Conservation (phyloP, 805 yeast species). For the Saturnispora hagleri region DNA sequence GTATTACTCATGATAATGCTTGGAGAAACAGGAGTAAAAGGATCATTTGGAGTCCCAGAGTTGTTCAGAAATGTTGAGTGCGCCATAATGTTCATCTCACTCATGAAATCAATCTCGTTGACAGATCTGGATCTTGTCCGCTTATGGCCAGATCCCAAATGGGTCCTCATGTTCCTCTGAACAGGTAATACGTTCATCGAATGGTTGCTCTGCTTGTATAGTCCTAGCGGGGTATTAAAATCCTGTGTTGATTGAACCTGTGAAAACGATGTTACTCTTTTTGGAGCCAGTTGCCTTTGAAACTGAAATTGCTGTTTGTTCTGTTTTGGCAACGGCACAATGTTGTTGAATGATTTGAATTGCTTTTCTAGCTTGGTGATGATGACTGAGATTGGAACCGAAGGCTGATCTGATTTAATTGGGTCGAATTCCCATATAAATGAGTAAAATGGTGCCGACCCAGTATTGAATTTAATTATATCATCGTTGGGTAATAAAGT, state of each 20-base stretch:
- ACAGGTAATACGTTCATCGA: background rate
- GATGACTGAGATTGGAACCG: conserved; percentile 21
- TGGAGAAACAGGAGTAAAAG: conserved; percentile 7
- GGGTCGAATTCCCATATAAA: conserved; percentile 26
- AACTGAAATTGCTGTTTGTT: background rate
- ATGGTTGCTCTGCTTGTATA: conserved; percentile 3
- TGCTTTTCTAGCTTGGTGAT: conserved; percentile 9
- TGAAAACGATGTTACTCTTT: background rate
- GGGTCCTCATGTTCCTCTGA: background rate
- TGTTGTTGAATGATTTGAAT: background rate
- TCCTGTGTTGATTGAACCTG: background rate
- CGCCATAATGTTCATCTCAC: background rate
- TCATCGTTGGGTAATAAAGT: conserved; percentile 25
- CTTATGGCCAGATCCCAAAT: conserved; percentile 23
- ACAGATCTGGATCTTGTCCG: conserved; percentile 29
- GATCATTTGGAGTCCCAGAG: conserved; percentile 1
- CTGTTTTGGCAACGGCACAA: background rate
- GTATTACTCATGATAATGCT: conserved; percentile 1
- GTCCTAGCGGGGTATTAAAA: background rate
- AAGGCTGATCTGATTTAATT: conserved; percentile 12
- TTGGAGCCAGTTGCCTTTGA: conserved; percentile 2
- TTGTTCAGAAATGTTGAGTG: conserved; percentile 1
- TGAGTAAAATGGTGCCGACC: conserved; percentile 19
- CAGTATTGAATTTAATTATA: conserved; percentile 12
- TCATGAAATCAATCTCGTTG: conserved; percentile 21